Conservation (phyloP, 192 early-diverging fungal species). For the Backusella tuberculispora region DNA sequence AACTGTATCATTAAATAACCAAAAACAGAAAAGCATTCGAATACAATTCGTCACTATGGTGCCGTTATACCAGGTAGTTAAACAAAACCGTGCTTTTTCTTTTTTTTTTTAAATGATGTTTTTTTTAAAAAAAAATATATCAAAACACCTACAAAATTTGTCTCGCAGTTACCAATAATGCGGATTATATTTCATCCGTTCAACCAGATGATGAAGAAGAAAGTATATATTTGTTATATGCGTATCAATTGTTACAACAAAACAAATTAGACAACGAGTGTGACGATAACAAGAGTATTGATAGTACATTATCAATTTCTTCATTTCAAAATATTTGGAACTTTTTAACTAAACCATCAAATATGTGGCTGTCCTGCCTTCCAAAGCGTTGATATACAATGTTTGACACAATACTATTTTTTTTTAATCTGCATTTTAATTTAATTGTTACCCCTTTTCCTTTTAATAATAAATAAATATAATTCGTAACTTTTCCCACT, state of each 20-base stretch:
- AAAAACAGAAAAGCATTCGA: no score
- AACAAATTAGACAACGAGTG: conserved; percentile 25
- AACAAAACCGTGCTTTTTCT: no score
- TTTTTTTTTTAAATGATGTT: no score
- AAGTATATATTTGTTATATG: conserved; percentile 33
- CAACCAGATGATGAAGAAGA: conserved; percentile 37
- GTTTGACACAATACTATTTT: neutral
- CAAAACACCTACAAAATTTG: neutral
- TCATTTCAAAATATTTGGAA: neutral
- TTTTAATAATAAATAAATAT: neutral
- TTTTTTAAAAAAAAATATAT: no score
- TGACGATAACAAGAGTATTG: neutral
- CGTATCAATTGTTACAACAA: conserved; percentile 30
- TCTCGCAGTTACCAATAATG: neutral
- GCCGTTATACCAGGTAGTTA: no score
- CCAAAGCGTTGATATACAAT: neutral
- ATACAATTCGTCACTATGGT: no score
- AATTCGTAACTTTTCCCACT: neutral
- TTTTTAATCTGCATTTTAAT: neutral
- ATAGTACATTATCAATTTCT: conserved; percentile 2
- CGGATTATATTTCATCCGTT: conserved; percentile 24
- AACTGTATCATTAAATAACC: no score
- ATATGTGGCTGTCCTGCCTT: neutral
- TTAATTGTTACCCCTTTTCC: neutral
- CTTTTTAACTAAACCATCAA: neutral